A percentile compares a stretch with the other conserved stretches of the same genome.
These are phyloP conservation scores for Prunus davidiana DNA, from an alignment of 306 rosid genomes.

Conservation along the genomic window DNA sequence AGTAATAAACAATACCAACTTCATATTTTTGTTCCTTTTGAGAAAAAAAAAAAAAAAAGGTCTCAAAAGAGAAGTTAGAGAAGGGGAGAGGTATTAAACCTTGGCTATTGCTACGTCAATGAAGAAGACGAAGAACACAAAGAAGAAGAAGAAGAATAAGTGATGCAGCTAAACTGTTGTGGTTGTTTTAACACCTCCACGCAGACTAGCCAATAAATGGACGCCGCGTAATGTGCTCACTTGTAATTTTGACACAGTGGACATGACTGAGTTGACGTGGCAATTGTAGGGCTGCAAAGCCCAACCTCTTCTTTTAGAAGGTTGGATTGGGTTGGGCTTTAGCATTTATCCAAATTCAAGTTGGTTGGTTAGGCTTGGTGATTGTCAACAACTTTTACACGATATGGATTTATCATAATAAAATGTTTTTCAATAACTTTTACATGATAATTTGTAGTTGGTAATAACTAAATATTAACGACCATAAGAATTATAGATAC, in stretches of 20 bases:
- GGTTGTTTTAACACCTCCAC: background rate
- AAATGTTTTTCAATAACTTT: too few relatives aligned
- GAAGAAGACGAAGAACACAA: background rate
- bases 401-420: too few relatives aligned
- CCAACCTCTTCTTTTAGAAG: background rate
- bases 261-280: background rate
- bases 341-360: background rate
- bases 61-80: background rate
- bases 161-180: background rate
- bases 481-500: too few relatives aligned
- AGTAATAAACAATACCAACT: conserved; percentile 24
- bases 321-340: background rate
- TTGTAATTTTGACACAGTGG: background rate
- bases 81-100: background rate
- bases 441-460: too few relatives aligned
- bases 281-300: background rate
- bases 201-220: background rate
- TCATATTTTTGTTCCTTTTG: conserved; percentile 30
- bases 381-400: too few relatives aligned
- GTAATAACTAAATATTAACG: too few relatives aligned
- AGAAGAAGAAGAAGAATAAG: background rate
- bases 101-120: background rate
- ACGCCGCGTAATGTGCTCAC: conserved; percentile 6
- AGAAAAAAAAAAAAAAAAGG: background rate
- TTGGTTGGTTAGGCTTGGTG: background rate